These are phyloP conservation scores for Fulvia fulva DNA, from an alignment of 2,329 filamentous ascomycete species.

Conservation along the genomic window DNA sequence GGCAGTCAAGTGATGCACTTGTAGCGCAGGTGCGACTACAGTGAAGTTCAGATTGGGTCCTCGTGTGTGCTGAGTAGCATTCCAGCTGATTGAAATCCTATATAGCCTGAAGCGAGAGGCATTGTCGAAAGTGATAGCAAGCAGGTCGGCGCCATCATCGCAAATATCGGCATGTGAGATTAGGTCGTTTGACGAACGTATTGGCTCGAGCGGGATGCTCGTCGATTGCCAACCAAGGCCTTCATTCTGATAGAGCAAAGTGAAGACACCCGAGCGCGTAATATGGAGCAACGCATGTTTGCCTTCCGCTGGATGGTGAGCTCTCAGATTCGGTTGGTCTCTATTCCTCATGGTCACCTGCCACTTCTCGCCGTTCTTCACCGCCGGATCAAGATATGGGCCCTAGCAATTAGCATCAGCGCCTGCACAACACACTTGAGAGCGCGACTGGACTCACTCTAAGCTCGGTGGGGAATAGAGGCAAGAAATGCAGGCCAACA, in stretches of 20 bases:
- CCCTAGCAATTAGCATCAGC: constrained; percentile 29
- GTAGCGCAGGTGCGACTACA: constrained; percentile 28
- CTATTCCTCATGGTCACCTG: constrained; percentile 64
- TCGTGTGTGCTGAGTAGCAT: constrained; percentile 41
- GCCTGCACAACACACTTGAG: background rate
- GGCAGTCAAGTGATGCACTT: constrained; percentile 28
- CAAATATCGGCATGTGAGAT: constrained; percentile 71
- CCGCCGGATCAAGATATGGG: constrained; percentile 35
- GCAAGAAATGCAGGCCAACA: constrained; percentile 78
- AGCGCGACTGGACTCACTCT: constrained; percentile 24
- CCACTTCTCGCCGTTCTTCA: constrained; percentile 51
- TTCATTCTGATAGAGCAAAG: constrained; percentile 72
- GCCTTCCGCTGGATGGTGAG: constrained; percentile 65
- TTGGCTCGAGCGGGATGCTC: constrained; percentile 57
- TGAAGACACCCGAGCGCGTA: constrained; percentile 68
- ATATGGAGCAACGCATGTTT: constrained; percentile 75
- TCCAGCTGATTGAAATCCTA: constrained; percentile 72
- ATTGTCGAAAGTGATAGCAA: constrained; percentile 65
- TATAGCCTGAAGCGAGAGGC: constrained; percentile 71
- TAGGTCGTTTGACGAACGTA: constrained; percentile 53
- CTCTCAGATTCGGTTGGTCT: constrained; percentile 56
- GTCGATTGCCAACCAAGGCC: constrained; percentile 66
- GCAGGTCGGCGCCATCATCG: constrained; percentile 54
- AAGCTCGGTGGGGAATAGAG: constrained; percentile 36
- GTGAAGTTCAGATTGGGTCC: constrained; percentile 24